phyloP scores from a whole-genome alignment of 2,329 filamentous ascomycete genomes.

The Tolypocladium tundrense region DNA sequence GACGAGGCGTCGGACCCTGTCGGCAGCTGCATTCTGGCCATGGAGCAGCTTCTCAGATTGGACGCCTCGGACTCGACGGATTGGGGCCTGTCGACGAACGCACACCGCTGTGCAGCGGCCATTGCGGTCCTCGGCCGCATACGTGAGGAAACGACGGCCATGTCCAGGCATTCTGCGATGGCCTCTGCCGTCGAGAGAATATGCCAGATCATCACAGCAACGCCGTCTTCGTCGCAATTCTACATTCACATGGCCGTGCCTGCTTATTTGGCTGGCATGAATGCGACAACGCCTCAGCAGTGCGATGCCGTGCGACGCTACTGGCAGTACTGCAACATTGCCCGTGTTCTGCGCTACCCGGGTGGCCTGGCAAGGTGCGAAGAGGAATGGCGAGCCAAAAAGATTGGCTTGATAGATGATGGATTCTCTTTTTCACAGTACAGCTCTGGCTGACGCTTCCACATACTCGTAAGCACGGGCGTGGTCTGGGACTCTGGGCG shows the following conservation, averaged over 20 bases:
- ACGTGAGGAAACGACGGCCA: not conserved
- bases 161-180: constrained; percentile 7
- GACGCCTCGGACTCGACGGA: constrained; percentile 8
- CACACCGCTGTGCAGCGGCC: constrained; percentile 23
- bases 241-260: constrained; percentile 28
- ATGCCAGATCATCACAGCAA: constrained; percentile 21
- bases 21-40: constrained; percentile 11
- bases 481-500: no score
- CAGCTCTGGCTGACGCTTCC: not conserved
- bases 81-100: constrained; percentile 15
- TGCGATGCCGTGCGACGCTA: constrained; percentile 24
- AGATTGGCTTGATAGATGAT: not conserved
- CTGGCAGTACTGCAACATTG: constrained; percentile 26
- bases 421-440: not conserved
- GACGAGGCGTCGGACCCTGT: constrained; percentile 4
- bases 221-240: constrained; percentile 21
- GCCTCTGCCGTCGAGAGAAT: constrained; percentile 21
- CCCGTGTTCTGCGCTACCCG: constrained; percentile 25
- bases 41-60: constrained; percentile 14
- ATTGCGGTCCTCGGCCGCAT: constrained; percentile 17
- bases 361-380: constrained; percentile 19
- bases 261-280: constrained; percentile 25
- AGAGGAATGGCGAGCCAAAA: constrained; percentile 17
- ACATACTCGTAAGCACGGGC: no score
- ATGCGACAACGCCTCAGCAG: constrained; percentile 19